Evolutionary conservation across 306 rosid genomes (phyloP), one percentile per base, ranked within the genome.

Genomic region (Carpinus viminea): DNA sequence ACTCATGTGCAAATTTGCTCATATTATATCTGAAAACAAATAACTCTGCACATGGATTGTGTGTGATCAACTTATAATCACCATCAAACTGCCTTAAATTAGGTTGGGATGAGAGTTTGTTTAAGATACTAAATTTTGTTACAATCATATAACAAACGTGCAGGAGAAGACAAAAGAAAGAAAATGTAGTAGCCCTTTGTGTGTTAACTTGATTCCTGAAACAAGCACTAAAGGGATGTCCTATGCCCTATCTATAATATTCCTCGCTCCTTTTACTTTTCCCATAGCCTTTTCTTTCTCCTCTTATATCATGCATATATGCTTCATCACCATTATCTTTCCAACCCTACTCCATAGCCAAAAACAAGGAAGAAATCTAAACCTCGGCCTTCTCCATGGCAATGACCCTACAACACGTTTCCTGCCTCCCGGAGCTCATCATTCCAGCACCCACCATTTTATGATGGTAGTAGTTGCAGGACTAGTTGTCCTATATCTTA

Each of bases 171-270:
- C 54, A 70, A 21, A 9, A n/a, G 9, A 51, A 45, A 15, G 20
- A 31, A 31, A 31, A 31, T 31, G 34, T 31, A 31, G 47, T 20
- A 4, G n/a, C 59, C 74, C 16, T 70, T 70, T 3, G 34, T 46
- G n/a, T n/a, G 26, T 24, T 24, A 10, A 72, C 20, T 87, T 74
- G 73, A 54, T 43, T 48, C 57, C 74, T 78, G 28, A 50, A 77
- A 85, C 8, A 81, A 81, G 70, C 83, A 87, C 82, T 31, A 43
- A 84, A 74, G 69, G 81, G 80, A 81, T 84, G 81, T 8, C 26
- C 45, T 53, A 9, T 77, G 28, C 72, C 31, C 71, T 71, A 68
- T 68, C 47, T 80, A 79, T 38, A 69, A 79, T 38, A 69, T 80
- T 65, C 62, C 76, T 9, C 46, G 7, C 5, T 50, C 48, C 48